Percentiles rank a stretch among this genome's conserved stretches.
These are phyloP conservation scores for Kockiozyma suomiensis DNA, from an alignment of 805 yeast species.

Conservation along the genomic window DNA sequence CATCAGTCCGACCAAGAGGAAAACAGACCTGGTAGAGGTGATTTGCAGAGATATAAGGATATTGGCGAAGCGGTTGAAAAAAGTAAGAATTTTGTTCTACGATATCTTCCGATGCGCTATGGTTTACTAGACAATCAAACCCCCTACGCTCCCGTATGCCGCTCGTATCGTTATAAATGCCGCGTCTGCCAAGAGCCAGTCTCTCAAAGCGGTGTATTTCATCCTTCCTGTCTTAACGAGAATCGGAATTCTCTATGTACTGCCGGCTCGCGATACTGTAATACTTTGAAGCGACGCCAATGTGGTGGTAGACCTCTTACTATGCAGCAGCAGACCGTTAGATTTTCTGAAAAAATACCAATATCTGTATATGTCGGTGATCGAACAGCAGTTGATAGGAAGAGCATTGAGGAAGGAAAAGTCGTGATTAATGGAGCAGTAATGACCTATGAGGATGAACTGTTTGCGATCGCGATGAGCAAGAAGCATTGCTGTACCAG, in stretches of 20 bases:
- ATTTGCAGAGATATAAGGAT: too few species aligned
- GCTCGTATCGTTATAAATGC: neutral
- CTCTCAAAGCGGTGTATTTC: neutral
- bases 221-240: neutral
- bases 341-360: neutral
- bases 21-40: too few species aligned
- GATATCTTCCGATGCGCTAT: neutral
- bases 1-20: too few species aligned
- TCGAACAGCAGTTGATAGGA: neutral
- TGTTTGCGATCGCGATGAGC: too few species aligned
- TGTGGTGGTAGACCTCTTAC: neutral
- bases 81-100: neutral
- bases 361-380: neutral
- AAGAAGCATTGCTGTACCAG: too few species aligned
- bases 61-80: neutral
- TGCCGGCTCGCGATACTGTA: neutral
- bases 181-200: constrained; percentile 4
- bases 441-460: neutral
- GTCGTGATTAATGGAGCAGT: neutral
- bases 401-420: neutral
- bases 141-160: neutral
- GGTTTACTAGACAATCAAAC: too few species aligned
- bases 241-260: neutral
- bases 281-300: neutral
- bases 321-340: neutral